phyloP scores from a whole-genome alignment of 2,329 filamentous ascomycete species.

The Leptoxyphium fumago region DNA sequence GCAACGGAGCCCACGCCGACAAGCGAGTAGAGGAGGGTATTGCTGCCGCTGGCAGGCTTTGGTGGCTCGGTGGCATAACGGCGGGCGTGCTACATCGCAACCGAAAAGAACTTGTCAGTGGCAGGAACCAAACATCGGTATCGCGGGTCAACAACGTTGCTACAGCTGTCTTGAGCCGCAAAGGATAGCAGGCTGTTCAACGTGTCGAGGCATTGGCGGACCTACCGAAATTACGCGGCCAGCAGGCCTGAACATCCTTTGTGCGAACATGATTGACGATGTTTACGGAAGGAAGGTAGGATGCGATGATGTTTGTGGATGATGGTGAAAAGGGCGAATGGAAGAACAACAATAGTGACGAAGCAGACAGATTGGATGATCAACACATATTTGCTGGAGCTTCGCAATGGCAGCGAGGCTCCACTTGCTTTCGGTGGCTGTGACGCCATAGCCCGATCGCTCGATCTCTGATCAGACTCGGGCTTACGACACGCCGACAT shows the following conservation, averaged over 20 bases:
- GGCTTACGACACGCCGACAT: too few species aligned
- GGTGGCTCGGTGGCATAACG: conserved; percentile 55
- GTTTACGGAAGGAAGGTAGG: not conserved
- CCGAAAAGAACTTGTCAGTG: conserved; percentile 9
- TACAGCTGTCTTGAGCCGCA: not conserved
- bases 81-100: conserved; percentile 41
- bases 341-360: too few species aligned
- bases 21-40: conserved; percentile 45
- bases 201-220: conserved; percentile 5
- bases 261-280: conserved; percentile 10
- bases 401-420: not conserved
- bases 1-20: conserved; percentile 43
- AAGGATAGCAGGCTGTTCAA: not conserved
- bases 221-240: not conserved
- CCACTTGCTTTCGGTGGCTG: not conserved
- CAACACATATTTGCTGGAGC: not conserved
- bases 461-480: too few species aligned
- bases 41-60: conserved; percentile 38
- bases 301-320: not conserved
- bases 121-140: not conserved
- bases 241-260: conserved; percentile 12
- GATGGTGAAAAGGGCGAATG: too few species aligned
- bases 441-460: too few species aligned
- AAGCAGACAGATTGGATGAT: not conserved
- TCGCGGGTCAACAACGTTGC: not conserved